Percentiles rank a stretch among this genome's conserved stretches.
These are phyloP conservation scores for Alternaria tenuissima DNA, from an alignment of 2,329 filamentous ascomycete genomes.

Conservation along the genomic window DNA sequence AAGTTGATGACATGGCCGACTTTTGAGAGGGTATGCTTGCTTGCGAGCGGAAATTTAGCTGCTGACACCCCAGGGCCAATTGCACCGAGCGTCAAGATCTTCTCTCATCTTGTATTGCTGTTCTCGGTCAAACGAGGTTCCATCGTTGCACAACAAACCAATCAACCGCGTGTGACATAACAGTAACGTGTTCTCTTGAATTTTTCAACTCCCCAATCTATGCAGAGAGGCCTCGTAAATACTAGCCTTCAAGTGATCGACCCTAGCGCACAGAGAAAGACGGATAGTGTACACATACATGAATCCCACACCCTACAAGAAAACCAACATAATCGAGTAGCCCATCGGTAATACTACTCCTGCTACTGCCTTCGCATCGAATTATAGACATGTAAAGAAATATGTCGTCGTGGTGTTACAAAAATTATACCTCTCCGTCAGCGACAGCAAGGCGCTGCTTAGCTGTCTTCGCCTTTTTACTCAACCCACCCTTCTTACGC, in stretches of 20 bases:
- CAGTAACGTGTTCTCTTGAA: slow-evolving; percentile 15
- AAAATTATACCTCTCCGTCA: slow-evolving; percentile 51
- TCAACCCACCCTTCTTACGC: slow-evolving; percentile 59
- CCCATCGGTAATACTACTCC: neutral
- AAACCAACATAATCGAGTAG: slow-evolving; percentile 7
- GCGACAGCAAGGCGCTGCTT: slow-evolving; percentile 60
- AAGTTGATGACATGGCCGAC: neutral
- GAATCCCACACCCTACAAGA: slow-evolving; percentile 7
- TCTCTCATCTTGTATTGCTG: neutral
- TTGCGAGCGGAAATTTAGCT: neutral
- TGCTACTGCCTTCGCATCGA: slow-evolving; percentile 2
- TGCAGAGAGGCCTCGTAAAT: slow-evolving; percentile 12
- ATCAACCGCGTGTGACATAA: neutral
- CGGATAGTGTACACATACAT: slow-evolving; percentile 28
- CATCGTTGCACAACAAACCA: neutral
- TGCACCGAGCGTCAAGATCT: slow-evolving; percentile 9
- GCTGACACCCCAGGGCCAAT: neutral
- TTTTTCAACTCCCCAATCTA: slow-evolving; percentile 26
- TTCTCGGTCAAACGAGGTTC: neutral
- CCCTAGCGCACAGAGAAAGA: slow-evolving; percentile 15
- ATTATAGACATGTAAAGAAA: slow-evolving; percentile 21
- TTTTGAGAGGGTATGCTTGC: neutral
- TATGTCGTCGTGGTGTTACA: slow-evolving; percentile 19
- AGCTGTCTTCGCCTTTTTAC: slow-evolving; percentile 62
- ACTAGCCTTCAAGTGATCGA: slow-evolving; percentile 9